Base-by-base conservation (phyloP, 345 rosid species). In the Erucastrum elatum region DNA sequence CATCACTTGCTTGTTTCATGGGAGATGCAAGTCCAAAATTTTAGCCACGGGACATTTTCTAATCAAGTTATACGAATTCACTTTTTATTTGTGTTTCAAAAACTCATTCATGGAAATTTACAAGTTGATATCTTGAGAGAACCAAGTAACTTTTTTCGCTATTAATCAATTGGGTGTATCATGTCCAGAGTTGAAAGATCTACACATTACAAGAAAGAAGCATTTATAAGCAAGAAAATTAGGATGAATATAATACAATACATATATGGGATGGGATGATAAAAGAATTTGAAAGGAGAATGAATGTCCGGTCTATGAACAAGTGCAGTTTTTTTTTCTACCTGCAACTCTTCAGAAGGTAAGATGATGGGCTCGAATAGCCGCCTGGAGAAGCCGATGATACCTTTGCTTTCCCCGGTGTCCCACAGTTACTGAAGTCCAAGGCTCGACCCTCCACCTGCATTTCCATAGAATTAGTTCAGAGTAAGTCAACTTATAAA, bases 401-500 rank as follows among this genome's bases (percentile, higher is more conserved):
- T 66, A 86, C 94, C 35, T 37, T 84, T 61, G 81, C 85, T 80
- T 87, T 91, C 79, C 77, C 87, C 0, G 98, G 99, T 44, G 92
- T 91, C 71, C 84, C 97, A 26, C 99, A 96, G 64, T 96, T 97
- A 33, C 95, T 93, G 81, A 96, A 96, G 83, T 96, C 99, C 3
- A 96, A 93, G 7, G 81, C 72, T 0, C 99, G 96, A 15, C 96
- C 80, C 80, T 92, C 99, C 25, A 86, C 84, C 99, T 96, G 90
- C 89, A 78, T 39, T 75, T 31, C 68, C 71, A 69, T 33, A 59
- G 2, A 9, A 44, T 58, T 75, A 44, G 75, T 62, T 72, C 68
- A 9, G 58, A 46, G 68, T 7, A 35, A 41, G 34, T 44, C 60
- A 30, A 12, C 46, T 65, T 60, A 17, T 68, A 31, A 12, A 68